Evolutionary conservation across 2,329 filamentous ascomycete genomes (phyloP).

Genomic region (Tolypocladium ophioglossoides): DNA sequence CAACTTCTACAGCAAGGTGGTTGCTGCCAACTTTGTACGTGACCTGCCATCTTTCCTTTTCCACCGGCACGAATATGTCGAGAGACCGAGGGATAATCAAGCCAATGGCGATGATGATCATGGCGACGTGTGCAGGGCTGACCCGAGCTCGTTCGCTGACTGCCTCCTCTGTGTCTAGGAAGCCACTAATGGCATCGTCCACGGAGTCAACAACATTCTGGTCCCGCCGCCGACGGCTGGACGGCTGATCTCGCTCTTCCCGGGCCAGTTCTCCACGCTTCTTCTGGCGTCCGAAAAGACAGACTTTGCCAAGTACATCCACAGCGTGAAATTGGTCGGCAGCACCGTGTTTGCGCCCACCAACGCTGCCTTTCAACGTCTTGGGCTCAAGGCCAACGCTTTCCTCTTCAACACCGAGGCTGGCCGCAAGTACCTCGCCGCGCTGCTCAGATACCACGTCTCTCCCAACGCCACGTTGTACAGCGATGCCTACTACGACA

Average conservation of each 20-base stretch:
- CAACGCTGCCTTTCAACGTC: conserved; percentile 68
- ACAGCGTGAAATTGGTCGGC: conserved; percentile 44
- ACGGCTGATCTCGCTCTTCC: conserved; percentile 50
- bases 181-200: conserved; percentile 71
- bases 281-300: conserved; percentile 66
- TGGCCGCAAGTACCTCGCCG: conserved; percentile 66
- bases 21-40: conserved; percentile 59
- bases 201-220: conserved; percentile 66
- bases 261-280: conserved; percentile 67
- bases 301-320: conserved; percentile 51
- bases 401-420: conserved; percentile 73
- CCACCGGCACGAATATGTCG: no score
- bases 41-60: not conserved
- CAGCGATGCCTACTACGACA: conserved; percentile 67
- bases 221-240: conserved; percentile 59
- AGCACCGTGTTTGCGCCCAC: conserved; percentile 73
- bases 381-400: conserved; percentile 63
- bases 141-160: conserved; percentile 2
- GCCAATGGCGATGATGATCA: no score
- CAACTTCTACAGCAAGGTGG: conserved; percentile 67
- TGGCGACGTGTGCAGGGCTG: no score
- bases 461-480: conserved; percentile 68
- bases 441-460: conserved; percentile 70
- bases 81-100: no score
- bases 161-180: conserved; percentile 28